Evolutionary conservation across 169 alveolate genomes (phyloP).

Genomic region (Perkinsus olseni): DNA sequence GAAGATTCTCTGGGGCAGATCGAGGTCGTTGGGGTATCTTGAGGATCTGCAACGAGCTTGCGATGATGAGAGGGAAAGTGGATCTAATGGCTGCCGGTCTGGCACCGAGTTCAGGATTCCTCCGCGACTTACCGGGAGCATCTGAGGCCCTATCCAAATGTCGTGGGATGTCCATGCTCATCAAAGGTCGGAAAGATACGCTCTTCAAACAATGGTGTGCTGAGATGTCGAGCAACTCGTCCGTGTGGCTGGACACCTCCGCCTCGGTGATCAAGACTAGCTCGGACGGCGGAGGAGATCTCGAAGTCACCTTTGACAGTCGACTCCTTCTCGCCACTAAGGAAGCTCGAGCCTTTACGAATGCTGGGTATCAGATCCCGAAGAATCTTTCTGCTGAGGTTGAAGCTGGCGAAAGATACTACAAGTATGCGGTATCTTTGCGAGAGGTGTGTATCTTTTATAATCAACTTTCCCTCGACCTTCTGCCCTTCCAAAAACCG

Average conservation of each 20-base stretch:
- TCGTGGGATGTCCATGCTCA: not conserved
- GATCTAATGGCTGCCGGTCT: not conserved
- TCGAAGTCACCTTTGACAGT: not conserved
- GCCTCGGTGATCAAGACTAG: not conserved
- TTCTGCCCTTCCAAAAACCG: conserved; percentile 71
- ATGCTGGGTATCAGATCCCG: not conserved
- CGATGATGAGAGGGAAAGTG: not conserved
- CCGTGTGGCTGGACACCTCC: not conserved
- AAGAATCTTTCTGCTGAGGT: not conserved
- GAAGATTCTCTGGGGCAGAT: not conserved
- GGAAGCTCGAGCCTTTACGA: not conserved
- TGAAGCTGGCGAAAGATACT: not conserved
- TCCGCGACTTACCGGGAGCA: not conserved
- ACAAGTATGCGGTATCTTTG: conserved; percentile 72
- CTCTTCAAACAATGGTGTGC: not conserved
- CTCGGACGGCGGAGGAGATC: not conserved
- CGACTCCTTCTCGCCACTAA: not conserved
- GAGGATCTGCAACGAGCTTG: not conserved
- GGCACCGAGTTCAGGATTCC: not conserved
- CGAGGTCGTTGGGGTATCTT: not conserved
- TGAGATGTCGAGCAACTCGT: not conserved
- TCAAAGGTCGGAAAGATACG: not conserved
- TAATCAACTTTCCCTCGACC: conserved; percentile 65
- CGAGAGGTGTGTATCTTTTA: conserved; percentile 79
- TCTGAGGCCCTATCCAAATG: not conserved